Conservation (phyloP, 2,329 filamentous ascomycete genomes). For the Ophiostoma novo-ulmi region DNA sequence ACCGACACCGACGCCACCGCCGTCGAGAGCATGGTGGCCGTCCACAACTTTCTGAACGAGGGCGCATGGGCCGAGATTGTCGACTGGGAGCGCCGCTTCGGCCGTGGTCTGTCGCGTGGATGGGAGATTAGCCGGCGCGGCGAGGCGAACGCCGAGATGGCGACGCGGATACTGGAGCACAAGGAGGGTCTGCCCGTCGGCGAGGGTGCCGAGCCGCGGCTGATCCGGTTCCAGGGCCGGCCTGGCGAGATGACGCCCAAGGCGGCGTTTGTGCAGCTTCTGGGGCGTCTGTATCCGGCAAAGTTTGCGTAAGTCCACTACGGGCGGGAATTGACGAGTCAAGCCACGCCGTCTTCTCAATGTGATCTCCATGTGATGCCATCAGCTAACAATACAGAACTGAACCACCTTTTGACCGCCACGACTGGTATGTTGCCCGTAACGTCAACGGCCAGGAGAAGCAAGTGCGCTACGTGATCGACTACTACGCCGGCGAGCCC, state of each 20-base stretch:
- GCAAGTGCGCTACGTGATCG: slow-evolving; percentile 90
- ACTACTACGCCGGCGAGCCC: slow-evolving; percentile 83
- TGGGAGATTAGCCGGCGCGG: slow-evolving; percentile 71
- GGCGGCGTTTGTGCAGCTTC: slow-evolving; percentile 72
- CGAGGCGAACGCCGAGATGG: slow-evolving; percentile 53
- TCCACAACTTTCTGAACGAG: slow-evolving; percentile 98
- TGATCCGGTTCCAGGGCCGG: slow-evolving; percentile 83
- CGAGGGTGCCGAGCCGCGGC: slow-evolving; percentile 48
- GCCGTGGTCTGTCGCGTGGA: slow-evolving; percentile 63
- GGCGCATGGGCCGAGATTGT: slow-evolving; percentile 95
- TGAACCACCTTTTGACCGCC: slow-evolving; percentile 87
- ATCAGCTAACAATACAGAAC: slow-evolving; percentile 45
- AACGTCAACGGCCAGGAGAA: slow-evolving; percentile 61
- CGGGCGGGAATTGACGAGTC: not conserved
- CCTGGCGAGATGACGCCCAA: slow-evolving; percentile 90
- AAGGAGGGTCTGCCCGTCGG: slow-evolving; percentile 32
- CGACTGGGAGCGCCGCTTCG: slow-evolving; percentile 86
- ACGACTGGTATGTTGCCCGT: slow-evolving; percentile 92
- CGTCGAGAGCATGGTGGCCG: slow-evolving; percentile 93
- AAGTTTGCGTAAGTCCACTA: slow-evolving; percentile 62
- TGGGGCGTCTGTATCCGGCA: slow-evolving; percentile 73
- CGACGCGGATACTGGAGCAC: slow-evolving; percentile 37
- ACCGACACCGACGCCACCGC: slow-evolving; percentile 89
- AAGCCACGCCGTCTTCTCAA: not conserved
- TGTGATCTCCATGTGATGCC: not conserved